Percentiles rank a stretch among this genome's conserved stretches.
phyloP scores from a whole-genome alignment of 768 basidiomycete species.

The Leccinum arenicola region DNA sequence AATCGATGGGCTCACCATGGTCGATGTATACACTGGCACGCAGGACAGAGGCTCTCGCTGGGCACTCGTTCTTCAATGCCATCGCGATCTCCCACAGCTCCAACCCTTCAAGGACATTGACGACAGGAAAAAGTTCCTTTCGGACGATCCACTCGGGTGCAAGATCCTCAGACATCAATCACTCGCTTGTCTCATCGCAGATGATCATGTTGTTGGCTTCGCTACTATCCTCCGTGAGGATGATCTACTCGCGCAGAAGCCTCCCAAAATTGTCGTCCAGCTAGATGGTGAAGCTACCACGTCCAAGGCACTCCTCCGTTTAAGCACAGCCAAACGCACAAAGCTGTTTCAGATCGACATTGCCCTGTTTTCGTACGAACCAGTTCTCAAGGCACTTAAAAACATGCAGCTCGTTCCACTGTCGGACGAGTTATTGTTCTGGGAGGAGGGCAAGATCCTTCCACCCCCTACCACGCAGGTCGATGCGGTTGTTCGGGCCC shows the following conservation, averaged over 20 bases:
- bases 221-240: constrained; percentile 55
- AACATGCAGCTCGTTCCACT: constrained; percentile 46
- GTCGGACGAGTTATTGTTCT: constrained; percentile 47
- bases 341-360: constrained; percentile 59
- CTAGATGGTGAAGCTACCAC: constrained; percentile 45
- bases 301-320: constrained; percentile 37
- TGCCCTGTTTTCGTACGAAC: constrained; percentile 61
- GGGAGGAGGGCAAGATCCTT: constrained; percentile 37
- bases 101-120: constrained; percentile 23
- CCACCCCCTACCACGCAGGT: constrained; percentile 4
- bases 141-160: constrained; percentile 32
- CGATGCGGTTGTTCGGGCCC: constrained; percentile 24
- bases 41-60: constrained; percentile 34
- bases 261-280: constrained; percentile 53
- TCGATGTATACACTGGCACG: constrained; percentile 37
- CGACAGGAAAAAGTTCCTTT: constrained; percentile 39
- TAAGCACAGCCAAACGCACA: constrained; percentile 37
- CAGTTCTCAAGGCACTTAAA: constrained; percentile 58
- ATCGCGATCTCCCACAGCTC: constrained; percentile 37
- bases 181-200: constrained; percentile 50
- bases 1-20: constrained; percentile 37
- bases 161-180: constrained; percentile 55
- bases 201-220: constrained; percentile 49
- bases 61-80: constrained; percentile 41
- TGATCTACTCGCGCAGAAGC: constrained; percentile 43